Conservation (phyloP, 2,329 filamentous ascomycete species). For the Neonectria hederae region DNA sequence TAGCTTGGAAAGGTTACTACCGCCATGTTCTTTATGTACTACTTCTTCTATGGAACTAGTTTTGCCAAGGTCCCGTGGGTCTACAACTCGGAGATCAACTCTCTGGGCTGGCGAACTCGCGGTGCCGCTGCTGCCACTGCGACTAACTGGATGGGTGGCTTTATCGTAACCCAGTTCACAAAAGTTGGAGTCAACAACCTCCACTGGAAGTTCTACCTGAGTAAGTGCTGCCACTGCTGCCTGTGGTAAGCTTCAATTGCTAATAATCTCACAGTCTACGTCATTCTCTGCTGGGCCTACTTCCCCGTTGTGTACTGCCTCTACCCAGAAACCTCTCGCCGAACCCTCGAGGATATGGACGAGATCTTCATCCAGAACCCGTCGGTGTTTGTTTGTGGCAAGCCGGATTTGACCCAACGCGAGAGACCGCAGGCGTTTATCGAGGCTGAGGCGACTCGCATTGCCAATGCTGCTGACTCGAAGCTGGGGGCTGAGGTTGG, state of each 20-base stretch:
- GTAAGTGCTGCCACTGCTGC: constrained; percentile 40
- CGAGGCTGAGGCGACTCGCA: constrained; percentile 47
- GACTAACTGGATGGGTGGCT: constrained; percentile 56
- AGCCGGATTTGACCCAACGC: constrained; percentile 48
- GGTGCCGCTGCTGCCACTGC: constrained; percentile 56
- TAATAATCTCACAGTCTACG: constrained; percentile 39
- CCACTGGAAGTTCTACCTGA: constrained; percentile 54
- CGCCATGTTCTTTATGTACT: constrained; percentile 55
- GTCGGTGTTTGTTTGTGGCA: constrained; percentile 46
- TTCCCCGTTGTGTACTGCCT: constrained; percentile 57
- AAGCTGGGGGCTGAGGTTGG: not conserved
- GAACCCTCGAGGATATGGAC: constrained; percentile 60
- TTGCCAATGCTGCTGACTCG: constrained; percentile 32
- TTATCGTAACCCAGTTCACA: constrained; percentile 56
- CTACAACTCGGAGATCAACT: constrained; percentile 54
- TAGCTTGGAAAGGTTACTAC: constrained; percentile 52
- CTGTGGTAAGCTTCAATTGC: not conserved
- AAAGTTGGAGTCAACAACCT: constrained; percentile 53
- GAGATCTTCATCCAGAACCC: constrained; percentile 50
- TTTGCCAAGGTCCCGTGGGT: constrained; percentile 54
- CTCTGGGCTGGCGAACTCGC: constrained; percentile 51
- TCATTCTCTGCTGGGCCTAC: constrained; percentile 47
- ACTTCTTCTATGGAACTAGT: constrained; percentile 53
- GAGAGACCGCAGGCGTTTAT: constrained; percentile 47
- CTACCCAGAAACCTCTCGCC: constrained; percentile 59